Evolutionary conservation across 2,329 filamentous ascomycete species (phyloP).

Genomic region (Fusarium algeriense): DNA sequence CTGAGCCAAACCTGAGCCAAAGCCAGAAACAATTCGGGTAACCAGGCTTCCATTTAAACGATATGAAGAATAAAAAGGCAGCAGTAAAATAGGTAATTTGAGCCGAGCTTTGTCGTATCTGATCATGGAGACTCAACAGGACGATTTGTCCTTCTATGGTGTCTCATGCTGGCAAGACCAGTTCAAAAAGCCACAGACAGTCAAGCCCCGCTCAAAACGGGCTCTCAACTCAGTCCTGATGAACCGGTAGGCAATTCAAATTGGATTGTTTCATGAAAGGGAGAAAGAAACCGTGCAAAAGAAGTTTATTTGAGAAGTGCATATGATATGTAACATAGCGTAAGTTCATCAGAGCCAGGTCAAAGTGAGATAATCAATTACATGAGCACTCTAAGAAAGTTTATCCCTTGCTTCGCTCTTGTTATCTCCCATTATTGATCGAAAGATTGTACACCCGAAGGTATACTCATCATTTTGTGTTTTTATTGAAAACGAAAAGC

Average conservation of each 20-base stretch:
- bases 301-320: background rate
- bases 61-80: background rate
- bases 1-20: constrained; percentile 2
- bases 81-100: background rate
- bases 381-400: background rate
- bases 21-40: constrained; percentile 4
- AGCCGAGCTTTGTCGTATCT: background rate
- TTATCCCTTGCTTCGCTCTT: background rate
- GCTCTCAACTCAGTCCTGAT: background rate
- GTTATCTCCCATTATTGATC: background rate
- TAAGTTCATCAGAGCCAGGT: background rate
- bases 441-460: too few species aligned
- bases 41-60: constrained; percentile 5
- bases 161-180: background rate
- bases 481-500: background rate
- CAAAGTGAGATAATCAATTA: background rate
- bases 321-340: background rate
- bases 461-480: background rate
- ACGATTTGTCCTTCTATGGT: background rate
- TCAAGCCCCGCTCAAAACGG: background rate
- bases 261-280: background rate
- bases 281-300: background rate
- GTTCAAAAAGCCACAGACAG: background rate
- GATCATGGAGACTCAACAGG: background rate
- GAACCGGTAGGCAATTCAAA: background rate